A percentile compares a stretch with the other conserved stretches of the same genome.
Conservation (phyloP, 1,139 yeast genomes). For the Taphrina wiesneri region DNA sequence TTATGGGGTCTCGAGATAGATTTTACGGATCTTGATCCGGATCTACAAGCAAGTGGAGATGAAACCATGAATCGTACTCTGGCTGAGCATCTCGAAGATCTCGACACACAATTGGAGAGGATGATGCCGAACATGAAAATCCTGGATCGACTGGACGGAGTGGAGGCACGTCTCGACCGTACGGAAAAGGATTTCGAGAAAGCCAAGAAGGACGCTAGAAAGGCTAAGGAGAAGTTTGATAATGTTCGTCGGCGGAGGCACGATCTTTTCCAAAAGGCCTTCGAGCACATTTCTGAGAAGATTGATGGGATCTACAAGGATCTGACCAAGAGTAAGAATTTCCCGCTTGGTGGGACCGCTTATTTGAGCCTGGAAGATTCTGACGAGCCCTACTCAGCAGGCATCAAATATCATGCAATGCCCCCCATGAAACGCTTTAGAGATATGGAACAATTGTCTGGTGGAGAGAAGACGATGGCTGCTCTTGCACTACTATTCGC, state of each 20-base stretch:
- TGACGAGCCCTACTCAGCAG: slow-evolving; percentile 82
- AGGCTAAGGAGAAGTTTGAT: slow-evolving; percentile 59
- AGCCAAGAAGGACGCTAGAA: slow-evolving; percentile 64
- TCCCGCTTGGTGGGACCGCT: slow-evolving; percentile 90
- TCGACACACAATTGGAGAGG: slow-evolving; percentile 59
- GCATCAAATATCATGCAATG: slow-evolving; percentile 89
- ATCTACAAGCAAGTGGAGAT: slow-evolving; percentile 47
- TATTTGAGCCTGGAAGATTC: slow-evolving; percentile 82
- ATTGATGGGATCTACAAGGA: slow-evolving; percentile 87
- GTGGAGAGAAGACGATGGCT: slow-evolving; percentile 97
- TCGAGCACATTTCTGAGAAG: slow-evolving; percentile 67
- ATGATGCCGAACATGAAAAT: slow-evolving; percentile 83
- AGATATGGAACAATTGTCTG: slow-evolving; percentile 90
- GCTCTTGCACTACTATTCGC: slow-evolving; percentile 91
- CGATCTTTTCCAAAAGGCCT: slow-evolving; percentile 67
- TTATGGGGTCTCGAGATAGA: slow-evolving; percentile 60
- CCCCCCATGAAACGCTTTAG: slow-evolving; percentile 94
- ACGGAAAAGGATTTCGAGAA: slow-evolving; percentile 66
- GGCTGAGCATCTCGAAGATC: slow-evolving; percentile 54
- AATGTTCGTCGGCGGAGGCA: slow-evolving; percentile 62
- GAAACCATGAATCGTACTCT: slow-evolving; percentile 48
- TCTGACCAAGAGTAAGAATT: slow-evolving; percentile 63
- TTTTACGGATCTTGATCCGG: slow-evolving; percentile 54
- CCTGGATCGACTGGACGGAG: slow-evolving; percentile 69
- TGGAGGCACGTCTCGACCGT: slow-evolving; percentile 60